Conservation (phyloP, 192 early-diverging fungal genomes). For the Coemansia sp. region DNA sequence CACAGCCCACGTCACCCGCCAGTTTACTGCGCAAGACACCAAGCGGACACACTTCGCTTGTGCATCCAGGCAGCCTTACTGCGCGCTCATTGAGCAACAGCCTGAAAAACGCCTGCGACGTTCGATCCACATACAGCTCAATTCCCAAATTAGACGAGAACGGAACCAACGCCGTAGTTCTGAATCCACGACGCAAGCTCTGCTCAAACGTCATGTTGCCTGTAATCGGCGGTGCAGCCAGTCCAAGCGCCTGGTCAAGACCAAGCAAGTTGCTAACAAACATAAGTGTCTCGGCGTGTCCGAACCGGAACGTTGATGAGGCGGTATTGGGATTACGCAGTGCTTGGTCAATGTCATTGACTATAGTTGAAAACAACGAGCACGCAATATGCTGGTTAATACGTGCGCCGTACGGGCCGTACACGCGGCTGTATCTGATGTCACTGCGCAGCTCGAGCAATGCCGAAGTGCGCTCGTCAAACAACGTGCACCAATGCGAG, state of each 20-base stretch:
- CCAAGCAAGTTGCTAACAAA: slow-evolving; percentile 35
- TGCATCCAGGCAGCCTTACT: slow-evolving; percentile 19
- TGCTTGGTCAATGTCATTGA: slow-evolving; percentile 19
- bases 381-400: slow-evolving; percentile 42
- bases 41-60: slow-evolving; percentile 22
- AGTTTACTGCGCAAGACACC: slow-evolving; percentile 24
- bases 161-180: slow-evolving; percentile 21
- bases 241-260: slow-evolving; percentile 29
- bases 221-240: slow-evolving; percentile 9
- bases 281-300: slow-evolving; percentile 46
- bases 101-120: slow-evolving; percentile 16
- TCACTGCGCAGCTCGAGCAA: slow-evolving; percentile 44
- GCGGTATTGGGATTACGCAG: slow-evolving; percentile 7
- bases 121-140: slow-evolving; percentile 28
- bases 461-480: slow-evolving; percentile 16
- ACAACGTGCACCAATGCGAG: slow-evolving; percentile 34
- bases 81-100: slow-evolving; percentile 36
- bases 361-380: slow-evolving; percentile 20
- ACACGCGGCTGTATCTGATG: slow-evolving; percentile 38
- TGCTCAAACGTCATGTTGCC: slow-evolving; percentile 26
- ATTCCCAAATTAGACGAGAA: slow-evolving; percentile 39
- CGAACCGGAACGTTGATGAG: slow-evolving; percentile 38
- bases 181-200: slow-evolving; percentile 22
- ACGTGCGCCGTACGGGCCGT: slow-evolving; percentile 25
- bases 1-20: slow-evolving; percentile 26